Conservation (phyloP, 495 filamentous ascomycete species). For the Apodospora peruviana region DNA sequence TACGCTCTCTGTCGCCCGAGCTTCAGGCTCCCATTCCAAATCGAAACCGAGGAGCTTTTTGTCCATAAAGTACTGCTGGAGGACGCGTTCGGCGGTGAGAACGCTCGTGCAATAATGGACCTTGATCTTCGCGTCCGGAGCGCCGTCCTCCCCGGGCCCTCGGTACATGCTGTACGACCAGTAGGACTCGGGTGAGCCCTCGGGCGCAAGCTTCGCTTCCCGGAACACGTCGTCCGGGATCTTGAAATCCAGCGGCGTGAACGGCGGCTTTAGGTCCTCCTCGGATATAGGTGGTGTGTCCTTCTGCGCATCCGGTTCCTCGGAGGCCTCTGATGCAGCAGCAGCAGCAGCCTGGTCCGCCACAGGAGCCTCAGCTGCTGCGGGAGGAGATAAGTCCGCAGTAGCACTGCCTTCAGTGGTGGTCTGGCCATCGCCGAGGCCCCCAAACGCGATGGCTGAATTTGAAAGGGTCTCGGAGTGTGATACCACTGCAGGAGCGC, state of each 20-base stretch:
- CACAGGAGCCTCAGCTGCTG: neutral
- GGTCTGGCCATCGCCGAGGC: neutral
- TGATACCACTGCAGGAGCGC: conserved; percentile 1
- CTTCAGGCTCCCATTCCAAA: conserved; percentile 70
- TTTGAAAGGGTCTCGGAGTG: neutral
- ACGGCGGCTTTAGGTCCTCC: conserved; percentile 21
- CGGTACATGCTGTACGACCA: conserved; percentile 68
- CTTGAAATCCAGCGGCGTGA: conserved; percentile 34
- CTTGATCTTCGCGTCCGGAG: conserved; percentile 37
- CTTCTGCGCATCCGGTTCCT: neutral
- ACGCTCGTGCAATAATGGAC: conserved; percentile 72
- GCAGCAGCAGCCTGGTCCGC: neutral
- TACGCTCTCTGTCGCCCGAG: conserved; percentile 36
- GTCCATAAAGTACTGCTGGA: conserved; percentile 59
- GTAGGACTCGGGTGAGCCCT: conserved; percentile 41
- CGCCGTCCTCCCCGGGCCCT: conserved; percentile 30
- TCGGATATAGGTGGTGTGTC: neutral
- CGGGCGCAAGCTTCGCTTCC: conserved; percentile 32
- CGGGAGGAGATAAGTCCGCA: neutral
- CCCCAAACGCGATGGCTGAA: neutral
- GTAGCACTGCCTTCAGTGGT: neutral
- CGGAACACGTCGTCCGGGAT: conserved; percentile 41
- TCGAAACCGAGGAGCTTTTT: conserved; percentile 77
- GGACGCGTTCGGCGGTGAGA: conserved; percentile 58
- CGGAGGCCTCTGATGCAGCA: neutral